Conservation (phyloP, 116 monocot species). For the Papilionanthe hybrid region DNA sequence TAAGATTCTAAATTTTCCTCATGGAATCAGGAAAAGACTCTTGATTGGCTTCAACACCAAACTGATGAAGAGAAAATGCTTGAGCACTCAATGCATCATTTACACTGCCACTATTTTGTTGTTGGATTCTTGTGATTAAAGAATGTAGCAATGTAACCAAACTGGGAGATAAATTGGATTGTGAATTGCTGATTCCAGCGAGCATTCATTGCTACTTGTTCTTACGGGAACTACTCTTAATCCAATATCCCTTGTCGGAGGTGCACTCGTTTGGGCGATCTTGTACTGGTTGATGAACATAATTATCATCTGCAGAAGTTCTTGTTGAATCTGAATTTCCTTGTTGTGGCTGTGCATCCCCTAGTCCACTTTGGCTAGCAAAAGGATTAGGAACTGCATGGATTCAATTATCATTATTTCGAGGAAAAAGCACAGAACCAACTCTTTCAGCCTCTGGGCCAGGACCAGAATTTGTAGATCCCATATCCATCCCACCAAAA, state of each 20-base stretch:
- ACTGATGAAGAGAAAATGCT: conserved; percentile 13
- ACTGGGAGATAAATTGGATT: conserved; percentile 40
- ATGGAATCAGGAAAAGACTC: conserved; percentile 14
- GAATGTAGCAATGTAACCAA: conserved; percentile 50
- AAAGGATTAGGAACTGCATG: conserved; percentile 38
- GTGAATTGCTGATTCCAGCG: conserved; percentile 32
- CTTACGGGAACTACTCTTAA: conserved; percentile 61
- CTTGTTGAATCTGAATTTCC: conserved; percentile 35
- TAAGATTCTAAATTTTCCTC: conserved; percentile 21
- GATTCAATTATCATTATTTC: conserved; percentile 80
- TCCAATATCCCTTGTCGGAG: conserved; percentile 45
- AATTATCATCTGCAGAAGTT: conserved; percentile 22
- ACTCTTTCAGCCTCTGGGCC: conserved; percentile 25
- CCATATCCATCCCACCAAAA: conserved; percentile 34
- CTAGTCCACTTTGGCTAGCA: conserved; percentile 24
- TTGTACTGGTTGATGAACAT: conserved; percentile 30
- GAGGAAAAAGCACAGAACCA: conserved; percentile 47
- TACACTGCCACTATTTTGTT: conserved; percentile 17
- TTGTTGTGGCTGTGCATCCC: conserved; percentile 24
- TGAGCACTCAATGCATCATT: conserved; percentile 30
- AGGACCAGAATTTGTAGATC: conserved; percentile 35
- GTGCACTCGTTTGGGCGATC: conserved; percentile 19
- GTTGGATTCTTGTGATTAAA: conserved; percentile 48
- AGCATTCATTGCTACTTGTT: conserved; percentile 78
- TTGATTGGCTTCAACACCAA: conserved; percentile 15